phyloP scores from a whole-genome alignment of 352 stramenopile species.

The Phytophthora idaei region DNA sequence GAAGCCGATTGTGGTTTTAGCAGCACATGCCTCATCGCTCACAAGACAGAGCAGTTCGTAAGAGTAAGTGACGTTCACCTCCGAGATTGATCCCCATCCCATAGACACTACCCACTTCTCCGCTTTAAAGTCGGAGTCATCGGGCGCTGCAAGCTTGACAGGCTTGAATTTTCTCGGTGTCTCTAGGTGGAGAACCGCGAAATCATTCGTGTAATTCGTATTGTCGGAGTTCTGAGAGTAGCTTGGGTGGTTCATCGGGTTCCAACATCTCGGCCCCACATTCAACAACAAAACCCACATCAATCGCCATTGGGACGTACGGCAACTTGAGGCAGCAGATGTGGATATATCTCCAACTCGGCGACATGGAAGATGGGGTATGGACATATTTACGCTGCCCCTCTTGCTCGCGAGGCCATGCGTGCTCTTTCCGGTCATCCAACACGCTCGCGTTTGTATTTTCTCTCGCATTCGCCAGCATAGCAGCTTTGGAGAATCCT shows the following conservation, averaged over 20 bases:
- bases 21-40: background rate
- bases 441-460: no score
- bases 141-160: constrained; percentile 23
- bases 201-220: constrained; percentile 35
- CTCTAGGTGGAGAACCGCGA: constrained; percentile 47
- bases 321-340: no score
- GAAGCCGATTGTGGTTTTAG: background rate
- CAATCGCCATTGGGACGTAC: no score
- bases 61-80: background rate
- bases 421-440: no score
- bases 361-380: no score
- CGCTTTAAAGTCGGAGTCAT: constrained; percentile 32
- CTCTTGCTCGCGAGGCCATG: no score
- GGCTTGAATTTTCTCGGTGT: constrained; percentile 34
- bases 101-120: constrained; percentile 31
- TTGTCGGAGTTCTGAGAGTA: background rate
- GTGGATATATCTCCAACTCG: no score
- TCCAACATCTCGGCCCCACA: no score
- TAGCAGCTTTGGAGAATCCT: no score
- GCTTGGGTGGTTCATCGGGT: background rate
- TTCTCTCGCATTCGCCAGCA: no score
- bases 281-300: no score
- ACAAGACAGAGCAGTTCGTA: background rate
- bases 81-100: constrained; percentile 21
- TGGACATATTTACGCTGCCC: no score